Evolutionary conservation across 2,329 filamentous ascomycete genomes (phyloP).

Genomic region (Colletotrichum tropicale): DNA sequence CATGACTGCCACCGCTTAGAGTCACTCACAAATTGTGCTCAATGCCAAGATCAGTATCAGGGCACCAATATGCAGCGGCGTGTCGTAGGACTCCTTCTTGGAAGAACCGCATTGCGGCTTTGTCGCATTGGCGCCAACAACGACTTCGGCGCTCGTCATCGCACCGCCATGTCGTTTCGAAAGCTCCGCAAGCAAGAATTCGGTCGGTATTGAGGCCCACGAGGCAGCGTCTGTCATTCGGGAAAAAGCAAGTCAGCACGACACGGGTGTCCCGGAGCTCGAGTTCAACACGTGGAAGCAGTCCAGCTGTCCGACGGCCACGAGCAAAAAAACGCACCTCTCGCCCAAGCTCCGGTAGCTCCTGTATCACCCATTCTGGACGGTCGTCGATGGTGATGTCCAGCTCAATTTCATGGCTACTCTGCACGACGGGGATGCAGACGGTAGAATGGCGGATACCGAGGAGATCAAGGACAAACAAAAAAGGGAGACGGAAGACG

Average conservation of each 20-base stretch:
- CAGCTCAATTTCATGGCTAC: constrained; percentile 18
- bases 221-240: constrained; percentile 31
- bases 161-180: constrained; percentile 45
- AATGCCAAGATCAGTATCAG: constrained; percentile 68
- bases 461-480: no score
- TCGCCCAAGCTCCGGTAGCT: constrained; percentile 7
- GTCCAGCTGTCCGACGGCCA: not conserved
- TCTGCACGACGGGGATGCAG: constrained; percentile 2
- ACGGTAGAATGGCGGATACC: not conserved
- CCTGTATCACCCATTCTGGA: constrained; percentile 19
- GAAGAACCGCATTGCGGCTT: constrained; percentile 59
- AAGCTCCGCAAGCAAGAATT: constrained; percentile 57
- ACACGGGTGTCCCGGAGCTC: not conserved
- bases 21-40: constrained; percentile 58
- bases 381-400: not conserved
- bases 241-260: not conserved
- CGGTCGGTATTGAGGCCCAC: constrained; percentile 57
- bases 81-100: constrained; percentile 65
- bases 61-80: constrained; percentile 69
- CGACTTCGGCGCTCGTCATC: not conserved
- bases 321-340: not conserved
- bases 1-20: not conserved
- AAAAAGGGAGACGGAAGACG: not conserved
- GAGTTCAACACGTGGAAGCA: not conserved
- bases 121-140: constrained; percentile 33